These are phyloP conservation scores for Kalmusia sp. DNA, from an alignment of 2,329 filamentous ascomycete genomes.

Conservation along the genomic window DNA sequence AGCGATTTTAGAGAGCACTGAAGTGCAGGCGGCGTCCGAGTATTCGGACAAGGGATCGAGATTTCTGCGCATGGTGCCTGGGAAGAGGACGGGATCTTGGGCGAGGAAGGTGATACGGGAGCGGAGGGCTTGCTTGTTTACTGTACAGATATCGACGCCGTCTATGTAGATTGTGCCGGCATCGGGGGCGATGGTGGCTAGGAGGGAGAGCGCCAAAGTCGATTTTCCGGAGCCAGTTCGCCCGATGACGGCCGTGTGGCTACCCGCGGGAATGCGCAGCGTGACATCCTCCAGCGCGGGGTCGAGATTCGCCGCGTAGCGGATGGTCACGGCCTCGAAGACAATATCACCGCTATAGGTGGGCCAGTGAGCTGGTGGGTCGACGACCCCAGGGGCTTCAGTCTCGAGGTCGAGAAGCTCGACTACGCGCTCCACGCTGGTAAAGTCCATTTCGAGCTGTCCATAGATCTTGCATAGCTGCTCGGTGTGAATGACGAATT, in stretches of 20 bases:
- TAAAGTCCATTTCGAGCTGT: constrained; percentile 88
- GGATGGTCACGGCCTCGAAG: constrained; percentile 79
- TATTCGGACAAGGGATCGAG: constrained; percentile 68
- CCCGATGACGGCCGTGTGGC: constrained; percentile 80
- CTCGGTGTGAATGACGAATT: constrained; percentile 73
- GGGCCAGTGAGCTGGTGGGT: constrained; percentile 81
- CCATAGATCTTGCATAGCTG: constrained; percentile 80
- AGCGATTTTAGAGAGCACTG: constrained; percentile 63
- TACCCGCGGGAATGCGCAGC: constrained; percentile 78
- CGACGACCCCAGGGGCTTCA: constrained; percentile 70
- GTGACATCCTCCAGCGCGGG: constrained; percentile 73
- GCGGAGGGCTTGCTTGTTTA: constrained; percentile 66
- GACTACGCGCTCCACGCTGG: constrained; percentile 85
- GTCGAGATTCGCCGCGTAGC: constrained; percentile 79
- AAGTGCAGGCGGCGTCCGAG: constrained; percentile 60
- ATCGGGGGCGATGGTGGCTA: constrained; percentile 61
- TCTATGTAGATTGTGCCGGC: constrained; percentile 66
- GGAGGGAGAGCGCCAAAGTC: constrained; percentile 70
- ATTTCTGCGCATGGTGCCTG: constrained; percentile 67
- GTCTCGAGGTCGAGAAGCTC: constrained; percentile 81
- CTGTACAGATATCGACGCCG: constrained; percentile 64
- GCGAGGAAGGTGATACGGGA: constrained; percentile 71
- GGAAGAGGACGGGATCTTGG: constrained; percentile 71
- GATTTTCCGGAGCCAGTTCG: constrained; percentile 82
- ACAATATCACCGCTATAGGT: constrained; percentile 72